Percentiles rank a stretch among this genome's conserved stretches.
These are phyloP conservation scores for Tuber melanosporum DNA, from an alignment of 495 filamentous ascomycete species.

Conservation along the genomic window DNA sequence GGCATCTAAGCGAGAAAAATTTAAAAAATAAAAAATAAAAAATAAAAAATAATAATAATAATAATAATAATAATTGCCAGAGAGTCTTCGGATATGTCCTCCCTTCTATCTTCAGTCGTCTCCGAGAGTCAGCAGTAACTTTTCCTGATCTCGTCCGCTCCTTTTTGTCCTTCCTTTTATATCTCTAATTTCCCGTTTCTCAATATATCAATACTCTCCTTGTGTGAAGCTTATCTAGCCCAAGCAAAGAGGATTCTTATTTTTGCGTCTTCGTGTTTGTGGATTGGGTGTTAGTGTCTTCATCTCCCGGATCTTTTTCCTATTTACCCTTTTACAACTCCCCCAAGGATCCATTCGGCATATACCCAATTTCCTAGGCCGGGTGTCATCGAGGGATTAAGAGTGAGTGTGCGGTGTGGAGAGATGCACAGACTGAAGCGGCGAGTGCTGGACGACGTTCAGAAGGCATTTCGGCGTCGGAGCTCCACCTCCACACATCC, in stretches of 20 bases:
- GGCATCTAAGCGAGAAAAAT: constrained; percentile 36
- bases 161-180: constrained; percentile 30
- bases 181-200: constrained; percentile 20
- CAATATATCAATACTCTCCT: not conserved
- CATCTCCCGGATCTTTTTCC: not conserved
- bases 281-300: not conserved
- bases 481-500: constrained; percentile 29
- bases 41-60: not conserved
- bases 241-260: not conserved
- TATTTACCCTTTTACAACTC: not conserved
- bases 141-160: constrained; percentile 30
- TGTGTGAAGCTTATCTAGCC: not conserved
- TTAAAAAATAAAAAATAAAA: not conserved
- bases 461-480: constrained; percentile 36
- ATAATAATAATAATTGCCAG: not conserved
- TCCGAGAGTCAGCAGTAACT: constrained; percentile 34
- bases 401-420: constrained; percentile 17
- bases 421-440: constrained; percentile 40
- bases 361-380: not conserved
- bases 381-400: constrained; percentile 7
- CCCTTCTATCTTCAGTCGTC: constrained; percentile 33
- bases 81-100: constrained; percentile 35
- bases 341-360: not conserved
- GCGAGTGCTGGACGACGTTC: constrained; percentile 39
- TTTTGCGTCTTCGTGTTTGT: not conserved